Percentiles rank a stretch among this genome's conserved stretches.
Evolutionary conservation across 1,284 basidiomycete species (phyloP).

Genomic region (Trametes pubescens): DNA sequence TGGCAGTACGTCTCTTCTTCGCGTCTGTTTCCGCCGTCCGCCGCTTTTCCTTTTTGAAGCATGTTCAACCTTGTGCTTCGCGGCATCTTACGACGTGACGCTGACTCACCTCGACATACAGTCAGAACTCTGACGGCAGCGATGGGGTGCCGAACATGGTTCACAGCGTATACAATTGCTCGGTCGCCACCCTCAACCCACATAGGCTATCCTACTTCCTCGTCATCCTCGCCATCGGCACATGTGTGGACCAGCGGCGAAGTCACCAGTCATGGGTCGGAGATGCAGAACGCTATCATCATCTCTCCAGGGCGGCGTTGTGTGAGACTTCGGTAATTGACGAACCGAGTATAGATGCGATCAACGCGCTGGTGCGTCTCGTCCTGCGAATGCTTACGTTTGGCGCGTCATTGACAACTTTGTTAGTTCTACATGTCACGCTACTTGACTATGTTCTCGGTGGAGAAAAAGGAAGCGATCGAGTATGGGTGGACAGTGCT

Average conservation of each 20-base stretch:
- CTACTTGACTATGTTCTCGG: constrained; percentile 74
- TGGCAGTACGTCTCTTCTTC: constrained; percentile 64
- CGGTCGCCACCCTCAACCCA: constrained; percentile 63
- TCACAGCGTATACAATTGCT: constrained; percentile 67
- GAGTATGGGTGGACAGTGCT: constrained; percentile 76
- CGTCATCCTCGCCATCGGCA: constrained; percentile 67
- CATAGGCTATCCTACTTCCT: constrained; percentile 69
- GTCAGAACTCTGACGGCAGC: constrained; percentile 71
- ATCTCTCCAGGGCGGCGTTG: constrained; percentile 65
- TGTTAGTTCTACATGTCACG: constrained; percentile 74
- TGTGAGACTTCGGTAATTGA: constrained; percentile 68
- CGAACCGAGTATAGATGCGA: constrained; percentile 70
- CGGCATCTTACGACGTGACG: constrained; percentile 23
- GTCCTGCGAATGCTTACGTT: background rate
- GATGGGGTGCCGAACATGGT: constrained; percentile 70
- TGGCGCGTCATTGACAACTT: constrained; percentile 12
- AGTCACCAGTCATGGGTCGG: constrained; percentile 55
- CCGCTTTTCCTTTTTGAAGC: constrained; percentile 20
- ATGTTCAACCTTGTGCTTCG: constrained; percentile 22
- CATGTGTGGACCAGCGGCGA: constrained; percentile 64
- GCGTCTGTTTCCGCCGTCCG: constrained; percentile 21
- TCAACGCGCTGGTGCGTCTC: constrained; percentile 65
- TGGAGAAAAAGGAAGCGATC: constrained; percentile 70
- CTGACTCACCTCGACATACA: constrained; percentile 41
- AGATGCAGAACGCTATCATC: constrained; percentile 68